Conservation (phyloP, 352 stramenopile genomes). For the Globisporangium radiosum region DNA sequence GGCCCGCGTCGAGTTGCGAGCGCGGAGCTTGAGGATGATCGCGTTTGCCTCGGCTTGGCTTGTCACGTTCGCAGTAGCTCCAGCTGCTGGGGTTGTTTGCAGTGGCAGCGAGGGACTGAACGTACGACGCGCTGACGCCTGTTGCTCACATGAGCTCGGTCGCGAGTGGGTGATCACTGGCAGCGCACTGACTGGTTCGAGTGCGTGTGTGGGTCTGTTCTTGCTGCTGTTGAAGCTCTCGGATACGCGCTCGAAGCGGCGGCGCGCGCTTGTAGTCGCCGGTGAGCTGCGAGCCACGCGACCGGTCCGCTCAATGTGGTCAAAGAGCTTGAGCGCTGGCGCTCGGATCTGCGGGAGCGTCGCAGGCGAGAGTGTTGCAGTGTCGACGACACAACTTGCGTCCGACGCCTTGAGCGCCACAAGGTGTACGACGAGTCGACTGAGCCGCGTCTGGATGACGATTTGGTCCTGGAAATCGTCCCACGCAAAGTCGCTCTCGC, state of each 20-base stretch:
- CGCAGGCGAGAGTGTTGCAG: slow-evolving; percentile 17
- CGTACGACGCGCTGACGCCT: neutral
- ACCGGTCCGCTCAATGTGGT: slow-evolving; percentile 31
- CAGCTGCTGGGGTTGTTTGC: too few species aligned
- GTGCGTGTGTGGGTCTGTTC: slow-evolving; percentile 12
- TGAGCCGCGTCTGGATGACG: slow-evolving; percentile 47
- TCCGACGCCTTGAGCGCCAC: slow-evolving; percentile 20
- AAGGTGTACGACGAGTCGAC: slow-evolving; percentile 36
- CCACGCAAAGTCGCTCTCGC: slow-evolving; percentile 43
- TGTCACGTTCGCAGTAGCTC: slow-evolving; percentile 7
- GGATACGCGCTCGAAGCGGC: slow-evolving; percentile 11
- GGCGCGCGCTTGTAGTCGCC: neutral
- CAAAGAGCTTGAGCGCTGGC: slow-evolving; percentile 49
- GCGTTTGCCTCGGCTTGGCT: slow-evolving; percentile 26
- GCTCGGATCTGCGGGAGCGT: slow-evolving; percentile 30
- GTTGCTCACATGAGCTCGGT: neutral
- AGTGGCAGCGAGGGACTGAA: too few species aligned
- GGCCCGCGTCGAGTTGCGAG: slow-evolving; percentile 10
- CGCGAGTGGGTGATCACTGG: too few species aligned
- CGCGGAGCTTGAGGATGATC: slow-evolving; percentile 32
- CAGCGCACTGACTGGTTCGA: slow-evolving; percentile 11
- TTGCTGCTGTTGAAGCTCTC: slow-evolving; percentile 29
- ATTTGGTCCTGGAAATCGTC: slow-evolving; percentile 70
- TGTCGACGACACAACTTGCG: neutral
- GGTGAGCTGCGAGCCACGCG: neutral